phyloP scores from a whole-genome alignment of 148 eudicot species.

The Rhododendron ferrugineum region DNA sequence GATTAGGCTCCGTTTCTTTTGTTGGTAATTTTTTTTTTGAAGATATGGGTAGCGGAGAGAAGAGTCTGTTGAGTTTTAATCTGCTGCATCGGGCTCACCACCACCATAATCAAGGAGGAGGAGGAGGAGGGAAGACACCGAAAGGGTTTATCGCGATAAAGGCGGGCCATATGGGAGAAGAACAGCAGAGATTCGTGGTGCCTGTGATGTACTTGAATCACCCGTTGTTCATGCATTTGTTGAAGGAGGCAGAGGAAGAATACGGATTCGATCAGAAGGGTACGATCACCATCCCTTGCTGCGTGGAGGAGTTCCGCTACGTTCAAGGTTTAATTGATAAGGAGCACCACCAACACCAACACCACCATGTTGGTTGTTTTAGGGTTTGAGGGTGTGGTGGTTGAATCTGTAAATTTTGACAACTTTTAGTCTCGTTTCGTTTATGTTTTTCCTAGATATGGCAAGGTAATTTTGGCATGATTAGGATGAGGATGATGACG shows the following conservation, averaged over 20 bases:
- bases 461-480: background rate
- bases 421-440: background rate
- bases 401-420: background rate
- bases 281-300: constrained; percentile 48
- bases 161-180: constrained; percentile 37
- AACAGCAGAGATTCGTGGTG: constrained; percentile 41
- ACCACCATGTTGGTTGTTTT: constrained; percentile 39
- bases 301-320: constrained; percentile 39
- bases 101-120: background rate
- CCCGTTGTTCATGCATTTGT: constrained; percentile 40
- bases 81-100: background rate
- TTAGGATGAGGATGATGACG: background rate
- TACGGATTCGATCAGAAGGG: constrained; percentile 58
- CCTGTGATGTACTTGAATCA: constrained; percentile 50
- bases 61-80: background rate
- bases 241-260: constrained; percentile 58
- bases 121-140: constrained; percentile 18
- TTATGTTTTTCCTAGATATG: background rate
- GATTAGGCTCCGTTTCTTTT: background rate
- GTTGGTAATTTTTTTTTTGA: background rate
- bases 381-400: constrained; percentile 25
- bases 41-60: constrained; percentile 4
- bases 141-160: constrained; percentile 50
- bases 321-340: constrained; percentile 35
- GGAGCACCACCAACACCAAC: constrained; percentile 9